These are phyloP conservation scores for Tricholoma sp. DNA, from an alignment of 768 basidiomycete species.

Conservation along the genomic window DNA sequence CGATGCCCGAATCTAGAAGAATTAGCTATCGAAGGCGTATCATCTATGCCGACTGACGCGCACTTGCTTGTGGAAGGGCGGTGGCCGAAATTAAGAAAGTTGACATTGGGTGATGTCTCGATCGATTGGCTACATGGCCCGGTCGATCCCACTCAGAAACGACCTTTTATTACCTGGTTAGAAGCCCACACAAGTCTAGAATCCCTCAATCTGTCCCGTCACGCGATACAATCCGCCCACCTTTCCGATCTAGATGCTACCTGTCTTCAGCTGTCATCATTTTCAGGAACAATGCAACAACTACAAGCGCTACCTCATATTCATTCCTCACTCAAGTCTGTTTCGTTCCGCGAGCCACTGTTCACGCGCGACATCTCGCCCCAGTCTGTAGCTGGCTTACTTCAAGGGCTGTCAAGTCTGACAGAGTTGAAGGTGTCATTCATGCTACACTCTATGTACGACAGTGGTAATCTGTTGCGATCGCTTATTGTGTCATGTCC, in stretches of 20 bases:
- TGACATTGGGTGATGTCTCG: constrained; percentile 62
- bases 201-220: constrained; percentile 45
- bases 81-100: constrained; percentile 60
- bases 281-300: constrained; percentile 64
- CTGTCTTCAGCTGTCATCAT: constrained; percentile 50
- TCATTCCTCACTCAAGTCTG: constrained; percentile 44
- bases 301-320: constrained; percentile 55
- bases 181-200: constrained; percentile 56
- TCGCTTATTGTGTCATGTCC: constrained; percentile 66
- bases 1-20: constrained; percentile 64
- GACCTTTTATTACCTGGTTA: constrained; percentile 63
- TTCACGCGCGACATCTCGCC: constrained; percentile 64
- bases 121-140: constrained; percentile 47
- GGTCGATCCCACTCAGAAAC: constrained; percentile 36
- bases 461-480: constrained; percentile 64
- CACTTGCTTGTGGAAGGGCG: constrained; percentile 51
- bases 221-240: constrained; percentile 48
- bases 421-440: constrained; percentile 60
- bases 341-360: constrained; percentile 63
- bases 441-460: constrained; percentile 67
- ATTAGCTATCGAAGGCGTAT: constrained; percentile 50
- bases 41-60: constrained; percentile 50
- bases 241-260: constrained; percentile 42
- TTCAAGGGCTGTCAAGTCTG: constrained; percentile 51
- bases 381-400: constrained; percentile 52